Evolutionary conservation across 352 stramenopile species (phyloP), one percentile per base, ranked within the genome.

Genomic region (Pythium vanterpoolii): DNA sequence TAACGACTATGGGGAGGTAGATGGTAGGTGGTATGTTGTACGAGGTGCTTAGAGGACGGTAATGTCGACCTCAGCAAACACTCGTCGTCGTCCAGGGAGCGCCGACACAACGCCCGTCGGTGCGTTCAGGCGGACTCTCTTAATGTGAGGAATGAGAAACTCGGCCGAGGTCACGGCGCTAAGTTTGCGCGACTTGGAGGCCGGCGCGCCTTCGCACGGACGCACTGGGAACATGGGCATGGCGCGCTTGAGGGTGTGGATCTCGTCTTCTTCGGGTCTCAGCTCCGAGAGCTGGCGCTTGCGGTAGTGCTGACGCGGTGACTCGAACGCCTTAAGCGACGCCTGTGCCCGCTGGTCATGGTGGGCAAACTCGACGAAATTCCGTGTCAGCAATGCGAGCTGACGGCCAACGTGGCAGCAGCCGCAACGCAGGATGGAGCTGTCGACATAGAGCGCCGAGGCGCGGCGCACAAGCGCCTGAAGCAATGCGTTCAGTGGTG

Each of bases 1-100:
- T 54, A 52, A n/a, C 45, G 48, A 44, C 56, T 49, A 43, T 56
- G 48, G 39, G 39, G 23, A 28, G 27, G 38, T 10, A 18, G 21
- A 16, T 19, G 24, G 4, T 4, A 19, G 4, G n/a, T n/a, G n/a
- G n/a, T n/a, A n/a, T n/a, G n/a, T 11, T 36, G 31, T 13, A 42
- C 6, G 34, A 16, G 5, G 34, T 11, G 2, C 54, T 27, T 57
- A 63, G 1, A 51, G 39, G 23, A 51, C 45, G 23, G n/a, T 45
- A 21, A 93, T 88, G 61, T 93, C 79, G 44, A 93, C 83, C 48
- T 93, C 81, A 7, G 83, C 81, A 53, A 90, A 93, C 30, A 93
- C 83, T 34, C 83, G 72, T 21, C 80, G 73, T 13, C 83, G 62
- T 1, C 75, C 78, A 19, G 81, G 60, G 49, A 89, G 66, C 3